Evolutionary conservation across 805 yeast genomes (phyloP), one percentile per base, ranked within the genome.

Genomic region (Candida endomychidarum): DNA sequence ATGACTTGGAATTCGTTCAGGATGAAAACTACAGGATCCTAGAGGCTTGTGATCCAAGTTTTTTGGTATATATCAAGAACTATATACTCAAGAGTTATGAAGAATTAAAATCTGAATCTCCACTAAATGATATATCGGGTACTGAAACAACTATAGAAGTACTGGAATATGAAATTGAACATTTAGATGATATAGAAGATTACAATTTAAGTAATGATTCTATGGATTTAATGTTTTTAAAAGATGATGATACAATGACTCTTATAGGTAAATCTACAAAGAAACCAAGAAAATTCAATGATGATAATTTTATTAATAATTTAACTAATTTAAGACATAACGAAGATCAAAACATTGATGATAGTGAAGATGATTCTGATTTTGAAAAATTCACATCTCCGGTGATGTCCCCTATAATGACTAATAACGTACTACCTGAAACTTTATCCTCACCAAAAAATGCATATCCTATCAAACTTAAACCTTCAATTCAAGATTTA

Each of bases 11-110:
- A 2, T 65, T 65, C 37, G 34, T 53, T 19, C 51, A 60, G n/a
- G 66, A 65, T 43, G 65, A 62, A 27, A 52, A 48, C 34, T 58
- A 56, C 44, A 52, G 57, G 3, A 45, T 65, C 5, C 46, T 65
- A 12, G 40, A 56, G n/a, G 41, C 51, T 9, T 56, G 63, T 39
- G 66, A 63, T 28, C 46, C 45, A n/a, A 45, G 50, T 9, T 49
- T 64, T 10, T 31, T 58, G 3, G 49, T 44, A 3, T 56, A 55
- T 26, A 53, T 67, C 23, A 58, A 54, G 28, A 27, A 42, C 6
- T 68, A 67, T 37, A 60, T 65, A 9, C 12, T 34, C 4, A 47
- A 45, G 23, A 24, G 12, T 9, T 20, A 19, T 28, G 46, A 40
- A 22, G 34, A 33, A 7, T 14, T 28, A 8, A 30, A 24, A 5